Evolutionary conservation across 1,284 basidiomycete genomes (phyloP), one percentile per base, ranked within the genome.

Genomic region (Fomes fomentarius): DNA sequence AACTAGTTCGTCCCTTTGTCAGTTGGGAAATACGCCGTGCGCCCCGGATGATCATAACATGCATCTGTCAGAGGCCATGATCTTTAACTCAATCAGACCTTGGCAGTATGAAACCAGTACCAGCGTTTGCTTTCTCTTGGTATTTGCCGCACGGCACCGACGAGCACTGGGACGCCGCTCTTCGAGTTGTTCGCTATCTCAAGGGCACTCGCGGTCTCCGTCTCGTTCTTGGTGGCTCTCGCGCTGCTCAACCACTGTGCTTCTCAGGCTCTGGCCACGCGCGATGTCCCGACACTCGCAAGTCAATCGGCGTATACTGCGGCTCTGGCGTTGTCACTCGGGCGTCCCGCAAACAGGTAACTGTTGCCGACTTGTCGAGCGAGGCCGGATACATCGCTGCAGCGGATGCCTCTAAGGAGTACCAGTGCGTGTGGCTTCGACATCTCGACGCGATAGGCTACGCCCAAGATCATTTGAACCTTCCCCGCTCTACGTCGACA

Each of bases 251-350:
- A 14, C 63, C 80, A 0, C 15, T 65, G 9, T 76, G 73, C 0
- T 81, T 68, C 58, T 67, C 71, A 1, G 78, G 83, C 58, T 70
- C 76, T 0, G 73, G 61, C 48, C 47, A 44, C 22, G 62, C 57
- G 2, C 4, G 34, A 5, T 54, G 58, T 14, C 33, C 22, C 0
- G 54, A 58, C 26, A 42, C 64, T 21, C 54, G 58, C 2, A 52
- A 52, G 6, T 61, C 63, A 4, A 41, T 63, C 19, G 55, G 48
- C 3, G 71, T 72, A 0, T 73, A 66, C 50, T 60, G 62, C n/a
- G 63, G 61, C 25, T 62, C 58, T 38, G 69, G 67, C 7, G 61
- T 65, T 8, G 52, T 72, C 37, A 52, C 61, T 14, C 72, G 70
- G 71, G 38, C 42, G 10, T 62, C 67, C 1, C 64, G 69, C 34